Base-by-base conservation (phyloP, 2,329 filamentous ascomycete species). In the Verticillium nubilum region DNA sequence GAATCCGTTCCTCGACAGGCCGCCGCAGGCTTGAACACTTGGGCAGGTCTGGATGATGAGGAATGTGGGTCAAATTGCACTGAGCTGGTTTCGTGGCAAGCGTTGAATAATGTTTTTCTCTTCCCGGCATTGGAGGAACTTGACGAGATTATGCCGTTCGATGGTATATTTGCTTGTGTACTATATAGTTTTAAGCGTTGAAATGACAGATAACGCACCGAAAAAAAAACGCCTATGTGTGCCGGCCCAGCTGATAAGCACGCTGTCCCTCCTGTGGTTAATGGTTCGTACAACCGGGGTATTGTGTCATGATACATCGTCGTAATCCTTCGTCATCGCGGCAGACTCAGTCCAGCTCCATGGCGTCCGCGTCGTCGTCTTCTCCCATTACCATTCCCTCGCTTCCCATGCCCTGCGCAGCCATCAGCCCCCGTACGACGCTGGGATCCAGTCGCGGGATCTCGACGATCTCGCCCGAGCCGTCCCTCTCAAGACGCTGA, bases 301-400 rank as follows among this genome's bases (percentile, higher is more conserved):
- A 35, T 28, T 26, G 54, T 28, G 37, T 27, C 54, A 29, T 27
- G 13, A 10, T 47, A 27, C 55, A 37, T 37, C 33, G 13, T 37
- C 15, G 33, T 17, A 5, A 13, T 13, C 4, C 15, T n/a, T 13
- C 33, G 13, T 6, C n/a, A 53, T 52, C 26, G 9, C n/a, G 28
- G n/a, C 7, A 12, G 60, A 53, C 68, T 69, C 71, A 83, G 61
- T 86, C 86, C 67, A 89, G 73, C 57, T 90, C 86, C 88, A 90
- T 91, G 15, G 82, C 86, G 69, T 90, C 86, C 1, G 37, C n/a
- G 19, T 47, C 37, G 19, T 47, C 37, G 5, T 47, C 37, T 5
- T n/a, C 5, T 6, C n/a, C 19, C 17, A 12, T n/a, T 19, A 19
- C 19, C 37, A n/a, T n/a, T n/a, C n/a, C 10, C 9, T 25, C 19